Evolutionary conservation across 2,329 filamentous ascomycete species (phyloP).

Genomic region (Aspergillus fumigatus): DNA sequence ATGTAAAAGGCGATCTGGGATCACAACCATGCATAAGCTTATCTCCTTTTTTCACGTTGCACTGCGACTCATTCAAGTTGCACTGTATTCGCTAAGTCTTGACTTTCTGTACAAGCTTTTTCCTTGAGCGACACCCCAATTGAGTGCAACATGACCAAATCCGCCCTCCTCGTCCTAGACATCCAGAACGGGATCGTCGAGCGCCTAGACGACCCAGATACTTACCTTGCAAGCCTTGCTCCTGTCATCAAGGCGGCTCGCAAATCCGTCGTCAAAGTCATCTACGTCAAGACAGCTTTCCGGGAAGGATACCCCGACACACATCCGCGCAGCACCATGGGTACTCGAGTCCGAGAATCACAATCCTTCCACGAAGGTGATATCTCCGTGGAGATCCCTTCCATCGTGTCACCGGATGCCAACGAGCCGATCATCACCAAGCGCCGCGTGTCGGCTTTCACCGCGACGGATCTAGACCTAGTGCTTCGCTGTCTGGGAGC

Average conservation of each 20-base stretch:
- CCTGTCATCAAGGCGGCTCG: slow-evolving; percentile 22
- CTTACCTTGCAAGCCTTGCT: slow-evolving; percentile 23
- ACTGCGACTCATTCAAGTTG: neutral
- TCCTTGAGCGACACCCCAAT: neutral
- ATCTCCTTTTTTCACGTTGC: neutral
- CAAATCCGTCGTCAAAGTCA: slow-evolving; percentile 21
- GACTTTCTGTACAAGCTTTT: neutral
- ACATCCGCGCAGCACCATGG: slow-evolving; percentile 20
- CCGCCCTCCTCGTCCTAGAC: slow-evolving; percentile 35
- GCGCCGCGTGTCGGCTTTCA: slow-evolving; percentile 34
- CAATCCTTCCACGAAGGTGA: slow-evolving; percentile 24
- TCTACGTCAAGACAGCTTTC: slow-evolving; percentile 33
- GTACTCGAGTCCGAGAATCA: slow-evolving; percentile 11
- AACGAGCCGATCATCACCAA: slow-evolving; percentile 32
- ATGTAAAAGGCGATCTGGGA: neutral
- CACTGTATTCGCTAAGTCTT: neutral
- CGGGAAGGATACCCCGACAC: slow-evolving; percentile 29
- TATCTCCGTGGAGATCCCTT: slow-evolving; percentile 15
- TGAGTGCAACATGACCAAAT: slow-evolving; percentile 19
- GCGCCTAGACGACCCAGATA: slow-evolving; percentile 12
- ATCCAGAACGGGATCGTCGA: slow-evolving; percentile 29
- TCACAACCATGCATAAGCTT: neutral
- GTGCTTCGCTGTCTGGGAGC: slow-evolving; percentile 27
- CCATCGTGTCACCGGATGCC: slow-evolving; percentile 12
- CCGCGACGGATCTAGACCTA: slow-evolving; percentile 32